These are phyloP conservation scores for Herpetomonas samuelpessoai DNA, from an alignment of 208 protist genomes.

Conservation along the genomic window DNA sequence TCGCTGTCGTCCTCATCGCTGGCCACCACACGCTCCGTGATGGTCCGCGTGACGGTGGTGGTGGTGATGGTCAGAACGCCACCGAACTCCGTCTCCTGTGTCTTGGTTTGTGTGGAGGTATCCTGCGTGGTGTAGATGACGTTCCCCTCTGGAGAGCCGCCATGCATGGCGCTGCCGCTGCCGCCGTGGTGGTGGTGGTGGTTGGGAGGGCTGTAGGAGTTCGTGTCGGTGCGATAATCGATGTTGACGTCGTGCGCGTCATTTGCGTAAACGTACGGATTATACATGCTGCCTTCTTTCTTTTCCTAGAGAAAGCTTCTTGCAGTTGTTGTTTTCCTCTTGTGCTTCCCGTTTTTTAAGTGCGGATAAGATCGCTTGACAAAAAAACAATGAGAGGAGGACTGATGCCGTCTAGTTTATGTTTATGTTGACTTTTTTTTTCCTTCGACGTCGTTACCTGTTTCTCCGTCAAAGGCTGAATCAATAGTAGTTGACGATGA, in stretches of 20 bases:
- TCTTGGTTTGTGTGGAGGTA: constrained; percentile 35
- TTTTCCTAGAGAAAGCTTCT: too few relatives aligned
- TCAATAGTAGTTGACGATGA: too few relatives aligned
- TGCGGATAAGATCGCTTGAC: too few relatives aligned
- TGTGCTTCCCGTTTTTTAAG: too few relatives aligned
- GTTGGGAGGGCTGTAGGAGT: too few relatives aligned
- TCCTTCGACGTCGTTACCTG: too few relatives aligned
- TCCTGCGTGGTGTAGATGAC: constrained; percentile 43
- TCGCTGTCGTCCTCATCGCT: constrained; percentile 54
- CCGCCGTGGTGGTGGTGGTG: background rate
- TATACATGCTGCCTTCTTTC: too few relatives aligned
- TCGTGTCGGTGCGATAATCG: background rate
- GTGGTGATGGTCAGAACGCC: constrained; percentile 60
- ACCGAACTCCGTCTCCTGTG: constrained; percentile 54
- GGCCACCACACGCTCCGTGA: constrained; percentile 56
- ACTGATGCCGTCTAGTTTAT: too few relatives aligned
- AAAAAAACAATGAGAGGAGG: too few relatives aligned
- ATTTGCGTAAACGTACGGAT: background rate
- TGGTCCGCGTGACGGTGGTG: constrained; percentile 58
- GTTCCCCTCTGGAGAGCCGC: background rate
- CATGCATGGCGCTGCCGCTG: background rate
- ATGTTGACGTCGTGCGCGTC: background rate
- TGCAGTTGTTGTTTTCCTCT: too few relatives aligned
- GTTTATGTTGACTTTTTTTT: too few relatives aligned
- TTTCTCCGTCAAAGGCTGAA: too few relatives aligned